Conservation (phyloP, 1,284 basidiomycete species). For the Boletellus dicymbophilus region DNA sequence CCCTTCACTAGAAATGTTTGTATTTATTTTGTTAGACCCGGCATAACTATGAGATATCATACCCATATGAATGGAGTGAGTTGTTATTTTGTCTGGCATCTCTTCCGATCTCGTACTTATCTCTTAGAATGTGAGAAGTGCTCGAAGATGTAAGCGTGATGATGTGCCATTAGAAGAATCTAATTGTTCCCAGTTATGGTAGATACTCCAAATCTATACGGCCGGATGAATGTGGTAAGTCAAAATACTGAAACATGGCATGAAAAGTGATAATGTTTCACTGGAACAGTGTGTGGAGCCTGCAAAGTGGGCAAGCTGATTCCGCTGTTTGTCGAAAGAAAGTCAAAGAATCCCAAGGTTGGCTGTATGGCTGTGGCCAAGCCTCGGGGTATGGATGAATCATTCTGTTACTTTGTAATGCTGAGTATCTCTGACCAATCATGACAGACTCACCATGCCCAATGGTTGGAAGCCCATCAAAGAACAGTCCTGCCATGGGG, state of each 20-base stretch:
- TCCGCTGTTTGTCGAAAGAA: constrained; percentile 50
- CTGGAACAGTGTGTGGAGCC: constrained; percentile 43
- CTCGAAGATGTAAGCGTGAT: constrained; percentile 56
- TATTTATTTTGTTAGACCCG: constrained; percentile 48
- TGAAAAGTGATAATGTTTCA: neutral
- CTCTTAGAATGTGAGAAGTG: constrained; percentile 64
- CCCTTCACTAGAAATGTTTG: neutral
- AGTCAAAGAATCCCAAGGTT: constrained; percentile 40
- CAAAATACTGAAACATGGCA: neutral
- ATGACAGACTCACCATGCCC: constrained; percentile 19
- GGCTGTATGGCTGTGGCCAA: constrained; percentile 48
- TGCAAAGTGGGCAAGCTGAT: constrained; percentile 57
- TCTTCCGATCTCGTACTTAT: neutral
- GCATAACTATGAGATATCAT: constrained; percentile 76
- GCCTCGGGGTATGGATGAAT: constrained; percentile 43
- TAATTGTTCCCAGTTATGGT: constrained; percentile 56
- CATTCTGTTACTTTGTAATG: neutral
- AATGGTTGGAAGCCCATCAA: constrained; percentile 2
- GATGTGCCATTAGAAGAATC: neutral
- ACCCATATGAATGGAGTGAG: constrained; percentile 80
- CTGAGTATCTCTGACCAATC: neutral
- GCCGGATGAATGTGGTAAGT: constrained; percentile 63
- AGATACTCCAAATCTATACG: constrained; percentile 78
- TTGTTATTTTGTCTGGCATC: neutral
- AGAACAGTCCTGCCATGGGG: neutral